These are phyloP conservation scores for Begonia fuchsioides DNA, from an alignment of 306 rosid genomes.

Conservation along the genomic window DNA sequence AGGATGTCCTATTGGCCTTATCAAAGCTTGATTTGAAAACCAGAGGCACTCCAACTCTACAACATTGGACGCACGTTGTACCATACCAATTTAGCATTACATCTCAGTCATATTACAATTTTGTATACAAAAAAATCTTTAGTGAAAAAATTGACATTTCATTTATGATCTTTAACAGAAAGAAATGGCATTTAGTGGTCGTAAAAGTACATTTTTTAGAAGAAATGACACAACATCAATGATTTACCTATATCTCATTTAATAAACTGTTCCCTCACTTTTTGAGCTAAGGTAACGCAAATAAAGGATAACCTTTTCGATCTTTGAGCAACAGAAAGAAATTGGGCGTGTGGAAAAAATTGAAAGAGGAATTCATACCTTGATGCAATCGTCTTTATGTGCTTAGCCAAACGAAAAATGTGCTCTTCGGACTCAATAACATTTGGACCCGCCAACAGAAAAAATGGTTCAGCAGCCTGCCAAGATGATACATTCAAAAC, in stretches of 20 bases:
- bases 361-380: slow-evolving; percentile 32
- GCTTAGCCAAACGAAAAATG: slow-evolving; percentile 60
- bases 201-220: neutral
- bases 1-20: slow-evolving; percentile 90
- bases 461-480: slow-evolving; percentile 77
- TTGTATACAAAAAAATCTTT: neutral
- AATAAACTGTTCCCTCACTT: slow-evolving; percentile 3
- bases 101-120: neutral
- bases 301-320: neutral
- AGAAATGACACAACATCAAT: neutral
- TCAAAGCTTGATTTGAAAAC: slow-evolving; percentile 96
- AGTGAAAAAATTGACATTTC: neutral
- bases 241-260: neutral
- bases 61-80: slow-evolving; percentile 14
- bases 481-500: slow-evolving; percentile 13
- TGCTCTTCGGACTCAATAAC: slow-evolving; percentile 95
- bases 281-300: neutral
- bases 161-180: neutral
- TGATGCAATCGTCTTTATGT: slow-evolving; percentile 46
- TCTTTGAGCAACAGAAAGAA: neutral
- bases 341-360: neutral
- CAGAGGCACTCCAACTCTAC: slow-evolving; percentile 77
- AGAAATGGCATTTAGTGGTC: neutral
- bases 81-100: neutral
- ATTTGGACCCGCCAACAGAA: slow-evolving; percentile 85